These are phyloP conservation scores for Mortierella sp. DNA, from an alignment of 371 early-diverging fungal genomes.

Conservation along the genomic window DNA sequence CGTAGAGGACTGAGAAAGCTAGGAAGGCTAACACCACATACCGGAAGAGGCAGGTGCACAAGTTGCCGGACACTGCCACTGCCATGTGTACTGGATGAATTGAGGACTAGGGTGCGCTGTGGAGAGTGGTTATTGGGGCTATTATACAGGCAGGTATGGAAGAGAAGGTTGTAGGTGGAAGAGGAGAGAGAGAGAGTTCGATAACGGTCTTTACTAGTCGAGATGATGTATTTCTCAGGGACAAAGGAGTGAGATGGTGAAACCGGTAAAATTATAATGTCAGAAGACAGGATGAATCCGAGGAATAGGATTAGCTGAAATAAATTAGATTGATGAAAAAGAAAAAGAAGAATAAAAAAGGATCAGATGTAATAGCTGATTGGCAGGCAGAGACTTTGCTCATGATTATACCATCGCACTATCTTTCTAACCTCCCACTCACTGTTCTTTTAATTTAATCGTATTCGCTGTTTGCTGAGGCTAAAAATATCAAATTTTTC, in stretches of 20 bases:
- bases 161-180: not conserved
- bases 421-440: no score
- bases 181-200: not conserved
- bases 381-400: no score
- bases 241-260: not conserved
- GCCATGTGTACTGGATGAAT: conserved; percentile 26
- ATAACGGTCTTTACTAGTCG: not conserved
- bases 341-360: not conserved
- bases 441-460: not conserved
- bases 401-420: no score
- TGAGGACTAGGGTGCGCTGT: no score
- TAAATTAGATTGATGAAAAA: conserved; percentile 1
- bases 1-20: conserved; percentile 40
- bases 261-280: not conserved
- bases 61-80: conserved; percentile 49
- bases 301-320: not conserved
- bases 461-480: not conserved
- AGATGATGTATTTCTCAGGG: not conserved
- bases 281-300: not conserved
- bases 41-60: conserved; percentile 50
- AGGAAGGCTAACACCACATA: conserved; percentile 44
- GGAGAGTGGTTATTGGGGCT: no score
- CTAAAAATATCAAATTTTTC: not conserved
- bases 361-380: no score
- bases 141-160: no score